Conservation (phyloP, 257 asterid species). For the Anisodus acutangulus region DNA sequence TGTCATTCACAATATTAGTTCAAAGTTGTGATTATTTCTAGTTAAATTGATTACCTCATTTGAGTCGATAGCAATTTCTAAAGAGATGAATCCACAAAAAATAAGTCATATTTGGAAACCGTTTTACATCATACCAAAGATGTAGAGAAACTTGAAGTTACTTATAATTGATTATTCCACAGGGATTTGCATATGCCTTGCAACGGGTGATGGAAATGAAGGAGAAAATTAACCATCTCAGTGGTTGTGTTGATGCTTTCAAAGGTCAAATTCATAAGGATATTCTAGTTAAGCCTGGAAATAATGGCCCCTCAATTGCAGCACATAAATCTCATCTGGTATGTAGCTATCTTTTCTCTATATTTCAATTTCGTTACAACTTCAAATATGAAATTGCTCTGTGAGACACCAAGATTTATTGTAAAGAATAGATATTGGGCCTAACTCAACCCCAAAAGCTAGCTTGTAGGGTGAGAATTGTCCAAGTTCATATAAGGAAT, state of each 20-base stretch:
- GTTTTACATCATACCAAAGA: neutral
- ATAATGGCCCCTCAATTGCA: constrained; percentile 64
- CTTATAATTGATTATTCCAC: constrained; percentile 12
- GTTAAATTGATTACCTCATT: too few relatives aligned
- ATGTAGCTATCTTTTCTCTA: constrained; percentile 35
- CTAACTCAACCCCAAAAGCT: too few relatives aligned
- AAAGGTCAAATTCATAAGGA: constrained; percentile 70
- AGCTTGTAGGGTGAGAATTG: too few relatives aligned
- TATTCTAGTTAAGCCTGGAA: constrained; percentile 72
- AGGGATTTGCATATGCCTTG: constrained; percentile 78
- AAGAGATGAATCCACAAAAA: neutral
- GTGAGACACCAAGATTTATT: too few relatives aligned
- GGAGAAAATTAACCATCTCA: constrained; percentile 64
- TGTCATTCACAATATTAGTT: neutral
- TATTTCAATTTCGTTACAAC: neutral
- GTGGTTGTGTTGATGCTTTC: constrained; percentile 62
- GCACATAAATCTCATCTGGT: constrained; percentile 75
- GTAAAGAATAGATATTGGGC: too few relatives aligned
- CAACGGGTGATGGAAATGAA: constrained; percentile 83
- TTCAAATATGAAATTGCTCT: too few relatives aligned
- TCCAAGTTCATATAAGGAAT: too few relatives aligned
- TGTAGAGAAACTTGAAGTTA: neutral
- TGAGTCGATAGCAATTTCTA: too few relatives aligned
- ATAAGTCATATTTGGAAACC: neutral
- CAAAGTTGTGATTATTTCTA: too few relatives aligned